phyloP scores from a whole-genome alignment of 192 early-diverging fungal species.

The Coemansia sp. region DNA sequence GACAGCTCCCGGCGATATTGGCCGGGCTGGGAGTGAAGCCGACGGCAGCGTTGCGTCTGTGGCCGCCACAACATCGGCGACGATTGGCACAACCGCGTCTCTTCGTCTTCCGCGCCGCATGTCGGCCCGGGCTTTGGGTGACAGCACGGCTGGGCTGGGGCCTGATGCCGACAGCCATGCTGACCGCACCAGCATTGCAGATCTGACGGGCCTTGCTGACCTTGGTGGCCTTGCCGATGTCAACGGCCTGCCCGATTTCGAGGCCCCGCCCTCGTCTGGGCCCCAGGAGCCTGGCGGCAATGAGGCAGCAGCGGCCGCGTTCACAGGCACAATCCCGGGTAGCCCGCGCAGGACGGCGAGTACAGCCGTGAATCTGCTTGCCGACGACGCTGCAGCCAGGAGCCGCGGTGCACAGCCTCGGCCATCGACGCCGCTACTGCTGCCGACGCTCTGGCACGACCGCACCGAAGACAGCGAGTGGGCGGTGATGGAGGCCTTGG shows the following conservation, averaged over 20 bases:
- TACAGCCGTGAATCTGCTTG: constrained; percentile 1
- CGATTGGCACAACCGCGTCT: constrained; percentile 26
- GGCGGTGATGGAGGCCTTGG: constrained; percentile 88
- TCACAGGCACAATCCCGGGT: neutral
- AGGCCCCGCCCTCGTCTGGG: neutral
- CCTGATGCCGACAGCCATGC: neutral
- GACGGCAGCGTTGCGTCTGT: constrained; percentile 12
- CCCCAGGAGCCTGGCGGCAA: constrained; percentile 23
- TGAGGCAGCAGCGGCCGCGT: constrained; percentile 1
- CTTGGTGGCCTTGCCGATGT: too few species aligned
- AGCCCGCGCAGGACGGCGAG: neutral
- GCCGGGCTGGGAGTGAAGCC: constrained; percentile 1
- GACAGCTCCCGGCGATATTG: constrained; percentile 4
- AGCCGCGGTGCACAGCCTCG: neutral
- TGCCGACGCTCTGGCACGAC: constrained; percentile 47
- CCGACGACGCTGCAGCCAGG: neutral
- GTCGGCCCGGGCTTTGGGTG: neutral
- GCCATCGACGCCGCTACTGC: constrained; percentile 10
- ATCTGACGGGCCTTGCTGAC: too few species aligned
- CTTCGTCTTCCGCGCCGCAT: constrained; percentile 13
- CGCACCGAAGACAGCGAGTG: constrained; percentile 56
- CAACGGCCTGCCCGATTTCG: too few species aligned
- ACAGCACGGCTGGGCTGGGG: too few species aligned
- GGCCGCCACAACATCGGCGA: constrained; percentile 34
- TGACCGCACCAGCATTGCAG: too few species aligned